A percentile compares a stretch with the other conserved stretches of the same genome.
These are phyloP conservation scores for Leucocoprinus leucothites DNA, from an alignment of 768 basidiomycete genomes.

Conservation along the genomic window DNA sequence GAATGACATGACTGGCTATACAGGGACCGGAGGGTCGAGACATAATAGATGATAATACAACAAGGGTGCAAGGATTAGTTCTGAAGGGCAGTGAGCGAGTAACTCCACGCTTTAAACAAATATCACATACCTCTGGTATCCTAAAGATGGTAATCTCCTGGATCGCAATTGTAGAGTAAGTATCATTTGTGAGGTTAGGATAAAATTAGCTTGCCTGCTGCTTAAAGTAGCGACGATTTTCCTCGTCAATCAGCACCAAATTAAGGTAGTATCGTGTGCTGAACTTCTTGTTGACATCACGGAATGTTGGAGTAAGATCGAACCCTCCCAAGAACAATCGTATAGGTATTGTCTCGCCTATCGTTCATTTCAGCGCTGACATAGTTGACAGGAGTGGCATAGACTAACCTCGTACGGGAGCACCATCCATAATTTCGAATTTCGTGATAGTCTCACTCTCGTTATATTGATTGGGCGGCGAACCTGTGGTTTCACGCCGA, in stretches of 20 bases:
- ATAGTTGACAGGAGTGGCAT: not conserved
- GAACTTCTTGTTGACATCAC: slow-evolving; percentile 99
- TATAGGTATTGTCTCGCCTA: slow-evolving; percentile 98
- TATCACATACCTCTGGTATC: slow-evolving; percentile 12
- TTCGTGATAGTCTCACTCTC: slow-evolving; percentile 99
- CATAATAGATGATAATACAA: slow-evolving; percentile 2
- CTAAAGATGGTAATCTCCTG: slow-evolving; percentile 19
- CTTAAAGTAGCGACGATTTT: slow-evolving; percentile 97
- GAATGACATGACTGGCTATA: not conserved
- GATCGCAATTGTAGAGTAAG: not conserved
- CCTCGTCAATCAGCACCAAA: slow-evolving; percentile 95
- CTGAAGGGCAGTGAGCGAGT: not conserved
- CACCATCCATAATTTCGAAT: slow-evolving; percentile 99
- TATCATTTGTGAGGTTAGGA: not conserved
- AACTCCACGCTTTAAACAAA: not conserved
- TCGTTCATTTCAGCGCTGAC: not conserved
- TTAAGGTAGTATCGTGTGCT: slow-evolving; percentile 97
- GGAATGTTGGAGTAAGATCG: slow-evolving; percentile 97
- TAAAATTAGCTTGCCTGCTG: slow-evolving; percentile 62
- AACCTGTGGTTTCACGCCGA: slow-evolving; percentile 93
- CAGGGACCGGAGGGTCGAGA: not conserved
- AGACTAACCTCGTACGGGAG: slow-evolving; percentile 83
- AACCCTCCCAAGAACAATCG: slow-evolving; percentile 97
- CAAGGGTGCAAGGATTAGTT: slow-evolving; percentile 2
- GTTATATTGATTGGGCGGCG: slow-evolving; percentile 99